phyloP scores from a whole-genome alignment of 352 stramenopile species.

The Globisporangium polare region DNA sequence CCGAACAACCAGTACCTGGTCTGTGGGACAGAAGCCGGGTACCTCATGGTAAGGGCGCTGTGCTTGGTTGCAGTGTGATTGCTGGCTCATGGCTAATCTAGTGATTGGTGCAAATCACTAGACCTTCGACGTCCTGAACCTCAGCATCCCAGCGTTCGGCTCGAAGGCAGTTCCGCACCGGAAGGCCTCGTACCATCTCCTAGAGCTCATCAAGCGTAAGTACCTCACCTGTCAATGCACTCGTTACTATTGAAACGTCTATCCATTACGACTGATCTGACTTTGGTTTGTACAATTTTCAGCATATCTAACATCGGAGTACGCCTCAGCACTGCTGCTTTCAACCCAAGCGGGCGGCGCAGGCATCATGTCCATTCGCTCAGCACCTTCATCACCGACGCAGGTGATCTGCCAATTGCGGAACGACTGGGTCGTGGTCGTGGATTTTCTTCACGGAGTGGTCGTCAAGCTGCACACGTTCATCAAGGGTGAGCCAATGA shows the following conservation, averaged over 20 bases:
- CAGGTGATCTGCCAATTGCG: slow-evolving; percentile 60
- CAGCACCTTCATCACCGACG: slow-evolving; percentile 26
- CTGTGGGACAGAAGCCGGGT: slow-evolving; percentile 54
- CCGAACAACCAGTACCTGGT: slow-evolving; percentile 44
- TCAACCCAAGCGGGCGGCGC: slow-evolving; percentile 21
- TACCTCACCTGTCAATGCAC: background rate
- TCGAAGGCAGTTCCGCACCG: slow-evolving; percentile 56
- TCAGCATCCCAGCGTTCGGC: slow-evolving; percentile 59
- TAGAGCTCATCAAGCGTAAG: slow-evolving; percentile 52
- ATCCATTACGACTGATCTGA: no score
- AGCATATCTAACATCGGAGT: slow-evolving; percentile 20
- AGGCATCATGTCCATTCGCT: slow-evolving; percentile 41
- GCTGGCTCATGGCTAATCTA: background rate
- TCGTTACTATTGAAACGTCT: no score
- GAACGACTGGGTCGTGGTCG: slow-evolving; percentile 66
- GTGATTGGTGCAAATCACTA: slow-evolving; percentile 14
- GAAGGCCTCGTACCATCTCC: slow-evolving; percentile 33
- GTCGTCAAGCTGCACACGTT: slow-evolving; percentile 61
- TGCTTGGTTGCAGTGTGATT: background rate
- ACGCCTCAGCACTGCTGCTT: slow-evolving; percentile 18
- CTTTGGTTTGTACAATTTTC: background rate
- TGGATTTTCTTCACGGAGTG: slow-evolving; percentile 35
- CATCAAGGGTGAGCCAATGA: slow-evolving; percentile 30
- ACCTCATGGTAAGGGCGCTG: slow-evolving; percentile 37
- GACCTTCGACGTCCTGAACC: slow-evolving; percentile 64